phyloP scores from a whole-genome alignment of 108 stramenopile species.

The Discostella stelligeroides region DNA sequence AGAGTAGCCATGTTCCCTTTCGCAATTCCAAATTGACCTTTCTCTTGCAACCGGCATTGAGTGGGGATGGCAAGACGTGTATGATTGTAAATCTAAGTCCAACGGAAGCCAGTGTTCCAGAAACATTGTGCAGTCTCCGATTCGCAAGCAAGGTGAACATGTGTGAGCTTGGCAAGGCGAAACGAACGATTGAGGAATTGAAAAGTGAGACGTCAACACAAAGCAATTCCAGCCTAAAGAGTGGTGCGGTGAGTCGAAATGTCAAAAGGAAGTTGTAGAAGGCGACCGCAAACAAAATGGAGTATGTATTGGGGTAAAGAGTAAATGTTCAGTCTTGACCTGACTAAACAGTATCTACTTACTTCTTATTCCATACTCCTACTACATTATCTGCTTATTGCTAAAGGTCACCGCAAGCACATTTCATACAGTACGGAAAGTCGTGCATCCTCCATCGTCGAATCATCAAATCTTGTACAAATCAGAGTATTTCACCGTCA shows the following conservation, averaged over 20 bases:
- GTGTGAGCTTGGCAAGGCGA: conserved; percentile 49
- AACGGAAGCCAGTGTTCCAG: conserved; percentile 43
- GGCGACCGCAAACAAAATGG: no score
- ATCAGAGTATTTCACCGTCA: conserved; percentile 80
- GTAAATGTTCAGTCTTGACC: no score
- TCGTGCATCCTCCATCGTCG: neutral
- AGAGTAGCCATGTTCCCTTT: conserved; percentile 90
- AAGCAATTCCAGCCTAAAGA: neutral
- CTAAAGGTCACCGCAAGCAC: no score
- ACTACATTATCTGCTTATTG: no score
- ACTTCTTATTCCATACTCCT: no score
- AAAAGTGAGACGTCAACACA: neutral
- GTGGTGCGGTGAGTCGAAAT: neutral
- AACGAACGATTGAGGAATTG: conserved; percentile 10
- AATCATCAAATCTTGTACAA: conserved; percentile 48
- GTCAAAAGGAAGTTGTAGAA: neutral
- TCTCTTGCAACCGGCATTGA: conserved; percentile 82
- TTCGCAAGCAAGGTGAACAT: conserved; percentile 59
- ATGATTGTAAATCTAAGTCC: conserved; percentile 94
- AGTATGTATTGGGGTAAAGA: no score
- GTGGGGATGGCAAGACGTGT: conserved; percentile 91
- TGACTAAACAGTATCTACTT: no score
- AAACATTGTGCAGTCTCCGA: conserved; percentile 75
- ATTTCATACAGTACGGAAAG: no score
- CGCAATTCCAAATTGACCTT: conserved; percentile 95